Evolutionary conservation across 2,329 filamentous ascomycete genomes (phyloP).

Genomic region (Domatiomyces catenatus): DNA sequence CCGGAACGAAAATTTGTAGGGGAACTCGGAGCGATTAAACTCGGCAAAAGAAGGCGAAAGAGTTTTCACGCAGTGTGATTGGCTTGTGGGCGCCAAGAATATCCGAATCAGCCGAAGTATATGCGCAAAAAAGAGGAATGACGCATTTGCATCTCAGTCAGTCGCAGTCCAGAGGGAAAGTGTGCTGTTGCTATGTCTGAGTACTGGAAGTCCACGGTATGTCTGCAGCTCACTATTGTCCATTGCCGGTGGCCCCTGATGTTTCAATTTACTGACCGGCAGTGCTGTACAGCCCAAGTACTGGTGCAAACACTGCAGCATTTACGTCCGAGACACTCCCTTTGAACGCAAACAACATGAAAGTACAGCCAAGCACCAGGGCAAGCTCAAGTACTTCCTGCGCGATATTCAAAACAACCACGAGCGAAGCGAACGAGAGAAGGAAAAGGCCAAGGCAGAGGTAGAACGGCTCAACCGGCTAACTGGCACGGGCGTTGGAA

Average conservation of each 20-base stretch:
- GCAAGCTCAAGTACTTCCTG: constrained; percentile 72
- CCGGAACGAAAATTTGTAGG: not conserved
- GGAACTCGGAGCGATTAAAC: not conserved
- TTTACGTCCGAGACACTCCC: constrained; percentile 80
- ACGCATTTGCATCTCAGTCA: not conserved
- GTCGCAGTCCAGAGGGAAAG: not conserved
- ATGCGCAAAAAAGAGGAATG: not conserved
- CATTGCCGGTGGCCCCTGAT: not conserved
- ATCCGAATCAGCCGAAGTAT: no score
- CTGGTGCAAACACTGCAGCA: constrained; percentile 95
- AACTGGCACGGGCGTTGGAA: constrained; percentile 32
- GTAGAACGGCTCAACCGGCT: constrained; percentile 73
- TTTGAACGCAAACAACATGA: constrained; percentile 84
- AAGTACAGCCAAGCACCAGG: constrained; percentile 69
- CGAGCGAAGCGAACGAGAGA: constrained; percentile 65
- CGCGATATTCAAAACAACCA: constrained; percentile 75
- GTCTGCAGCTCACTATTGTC: not conserved
- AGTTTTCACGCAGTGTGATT: not conserved
- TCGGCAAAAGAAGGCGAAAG: not conserved
- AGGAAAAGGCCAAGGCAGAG: constrained; percentile 68
- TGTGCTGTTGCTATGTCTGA: constrained; percentile 54
- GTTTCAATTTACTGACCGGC: constrained; percentile 15
- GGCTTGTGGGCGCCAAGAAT: not conserved
- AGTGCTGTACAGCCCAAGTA: constrained; percentile 50
- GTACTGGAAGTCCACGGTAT: constrained; percentile 89